Base-by-base conservation (phyloP, 2,329 filamentous ascomycete species). In the Acarospora socialis region DNA sequence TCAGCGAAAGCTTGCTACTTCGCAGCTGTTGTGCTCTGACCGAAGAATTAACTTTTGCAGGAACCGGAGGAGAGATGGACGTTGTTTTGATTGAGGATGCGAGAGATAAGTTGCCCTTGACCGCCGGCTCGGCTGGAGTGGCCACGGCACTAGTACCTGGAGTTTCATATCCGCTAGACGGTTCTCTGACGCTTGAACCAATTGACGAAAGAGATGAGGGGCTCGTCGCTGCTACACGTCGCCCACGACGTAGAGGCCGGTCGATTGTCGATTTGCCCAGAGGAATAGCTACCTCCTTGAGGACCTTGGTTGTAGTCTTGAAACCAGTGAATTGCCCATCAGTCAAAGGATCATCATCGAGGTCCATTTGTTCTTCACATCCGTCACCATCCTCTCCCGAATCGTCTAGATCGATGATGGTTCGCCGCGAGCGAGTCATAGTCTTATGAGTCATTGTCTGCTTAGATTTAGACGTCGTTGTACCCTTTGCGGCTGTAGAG, bases 101-200 rank as follows among this genome's bases (percentile, higher is more conserved):
- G 40, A 42, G 24, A 45, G 41, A 43, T 43, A 45, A 47, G 38
- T 49, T 44, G 24, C 43, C 36, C 31, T 45, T 46, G 30, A 51
- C 42, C 30, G 33, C 41, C 6, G 60, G 60, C 15, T 59, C 55
- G 14, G 57, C 61, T 3, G 70, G 72, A 7, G 72, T 76, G 12
- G 57, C 60, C 28, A 60, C 56, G 33, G 64, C 59, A 49, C 70
- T 76, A 13, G 75, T 79, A 21, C 60, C 67, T 4, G 73, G 73
- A 3, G 75, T 79, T 36, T 70, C 72, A 44, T 66, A 68, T 12
- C 62, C 66, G 21, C 59, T 57, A 7, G 57, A 65, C 4, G 57
- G 56, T 33, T 60, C 59, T 32, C 59, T 49, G 18, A 53, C 51
- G 7, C 49, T 49, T 20, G 54, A 53, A 4, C 54, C 53, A 18